These are phyloP conservation scores for Apophysomyces sp. DNA, from an alignment of 371 early-diverging fungal species.

Conservation along the genomic window DNA sequence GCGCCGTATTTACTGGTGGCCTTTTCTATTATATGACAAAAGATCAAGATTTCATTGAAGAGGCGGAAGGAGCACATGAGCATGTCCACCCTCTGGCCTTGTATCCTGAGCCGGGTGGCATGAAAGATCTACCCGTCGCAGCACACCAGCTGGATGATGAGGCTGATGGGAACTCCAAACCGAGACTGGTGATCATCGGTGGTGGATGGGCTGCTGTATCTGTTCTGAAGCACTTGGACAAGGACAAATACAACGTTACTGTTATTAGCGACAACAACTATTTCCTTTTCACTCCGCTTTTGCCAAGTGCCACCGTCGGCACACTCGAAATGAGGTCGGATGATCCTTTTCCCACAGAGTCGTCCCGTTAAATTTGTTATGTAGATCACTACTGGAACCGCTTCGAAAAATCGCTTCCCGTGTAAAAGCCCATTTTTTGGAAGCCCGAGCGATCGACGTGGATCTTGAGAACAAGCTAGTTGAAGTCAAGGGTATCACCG, in stretches of 20 bases:
- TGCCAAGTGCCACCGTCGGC: slow-evolving; percentile 80
- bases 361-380: background rate
- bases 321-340: slow-evolving; percentile 73
- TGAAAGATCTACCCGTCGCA: slow-evolving; percentile 31
- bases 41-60: slow-evolving; percentile 24
- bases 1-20: background rate
- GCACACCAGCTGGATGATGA: slow-evolving; percentile 30
- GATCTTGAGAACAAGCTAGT: slow-evolving; percentile 66
- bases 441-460: slow-evolving; percentile 68
- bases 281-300: slow-evolving; percentile 85
- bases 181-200: slow-evolving; percentile 74
- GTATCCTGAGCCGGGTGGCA: slow-evolving; percentile 36
- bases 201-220: slow-evolving; percentile 77
- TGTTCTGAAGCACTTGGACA: slow-evolving; percentile 62
- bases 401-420: slow-evolving; percentile 61
- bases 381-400: slow-evolving; percentile 73
- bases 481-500: slow-evolving; percentile 40
- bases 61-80: slow-evolving; percentile 21
- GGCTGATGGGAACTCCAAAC: slow-evolving; percentile 35
- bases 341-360: background rate
- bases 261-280: slow-evolving; percentile 73
- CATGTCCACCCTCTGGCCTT: slow-evolving; percentile 31
- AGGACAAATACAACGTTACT: slow-evolving; percentile 72
- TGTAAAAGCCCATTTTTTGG: slow-evolving; percentile 49
- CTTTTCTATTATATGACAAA: slow-evolving; percentile 18